phyloP scores from a whole-genome alignment of 257 asterid species.

The Lithospermum erythrorhizon region DNA sequence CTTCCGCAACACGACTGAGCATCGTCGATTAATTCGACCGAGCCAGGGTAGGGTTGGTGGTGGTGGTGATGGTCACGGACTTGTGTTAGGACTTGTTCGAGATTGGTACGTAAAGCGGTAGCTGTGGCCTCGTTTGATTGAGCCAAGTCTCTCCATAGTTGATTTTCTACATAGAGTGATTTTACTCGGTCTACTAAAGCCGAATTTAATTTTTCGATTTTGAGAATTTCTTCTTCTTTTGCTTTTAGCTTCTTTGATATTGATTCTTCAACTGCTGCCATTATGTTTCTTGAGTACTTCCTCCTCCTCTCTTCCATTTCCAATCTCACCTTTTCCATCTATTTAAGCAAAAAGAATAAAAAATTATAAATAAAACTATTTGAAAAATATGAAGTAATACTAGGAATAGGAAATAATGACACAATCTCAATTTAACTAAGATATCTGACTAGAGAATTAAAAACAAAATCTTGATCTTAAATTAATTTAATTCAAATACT shows the following conservation, averaged over 20 bases:
- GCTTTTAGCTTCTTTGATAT: conserved; percentile 16
- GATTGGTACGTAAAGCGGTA: conserved; percentile 16
- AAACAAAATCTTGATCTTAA: too few relatives aligned
- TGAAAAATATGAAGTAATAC: too few relatives aligned
- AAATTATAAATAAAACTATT: too few relatives aligned
- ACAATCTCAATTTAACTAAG: too few relatives aligned
- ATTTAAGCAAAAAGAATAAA: background rate
- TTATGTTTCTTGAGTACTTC: conserved; percentile 14
- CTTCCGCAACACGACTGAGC: conserved; percentile 26
- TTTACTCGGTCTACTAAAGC: conserved; percentile 23
- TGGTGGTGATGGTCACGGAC: conserved; percentile 12
- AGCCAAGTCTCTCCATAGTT: conserved; percentile 27
- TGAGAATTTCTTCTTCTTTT: conserved; percentile 21
- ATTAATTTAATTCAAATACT: too few relatives aligned
- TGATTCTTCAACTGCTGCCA: conserved; percentile 15
- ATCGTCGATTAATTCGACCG: conserved; percentile 12
- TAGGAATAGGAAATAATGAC: too few relatives aligned
- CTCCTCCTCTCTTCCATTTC: conserved; percentile 23
- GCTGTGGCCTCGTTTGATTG: conserved; percentile 24
- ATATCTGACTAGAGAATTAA: too few relatives aligned
- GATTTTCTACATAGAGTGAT: conserved; percentile 17
- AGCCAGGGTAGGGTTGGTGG: background rate
- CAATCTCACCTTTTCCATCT: conserved; percentile 17
- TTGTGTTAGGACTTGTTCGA: conserved; percentile 16
- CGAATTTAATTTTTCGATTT: conserved; percentile 18